Percentiles rank a stretch among this genome's conserved stretches.
Evolutionary conservation across 1,139 yeast genomes (phyloP).

Genomic region (Kodamaea derodonti): DNA sequence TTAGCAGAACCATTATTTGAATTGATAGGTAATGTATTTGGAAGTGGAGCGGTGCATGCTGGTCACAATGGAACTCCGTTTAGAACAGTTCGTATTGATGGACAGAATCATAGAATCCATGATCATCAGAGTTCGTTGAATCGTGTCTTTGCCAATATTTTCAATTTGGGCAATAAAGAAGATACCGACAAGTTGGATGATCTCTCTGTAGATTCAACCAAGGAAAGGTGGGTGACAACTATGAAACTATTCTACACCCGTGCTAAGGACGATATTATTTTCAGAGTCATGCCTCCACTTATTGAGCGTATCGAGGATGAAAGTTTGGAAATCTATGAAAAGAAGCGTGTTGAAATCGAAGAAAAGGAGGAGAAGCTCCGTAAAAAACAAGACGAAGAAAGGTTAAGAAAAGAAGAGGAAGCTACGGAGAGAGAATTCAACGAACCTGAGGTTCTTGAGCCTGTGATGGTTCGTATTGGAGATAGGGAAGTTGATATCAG

Average conservation of each 20-base stretch:
- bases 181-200: slow-evolving; percentile 13
- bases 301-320: slow-evolving; percentile 51
- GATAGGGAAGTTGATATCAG: slow-evolving; percentile 81
- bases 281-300: slow-evolving; percentile 48
- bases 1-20: slow-evolving; percentile 7
- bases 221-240: slow-evolving; percentile 69
- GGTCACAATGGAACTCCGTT: slow-evolving; percentile 1
- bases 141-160: slow-evolving; percentile 10
- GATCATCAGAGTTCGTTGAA: slow-evolving; percentile 7
- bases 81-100: slow-evolving; percentile 11
- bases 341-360: slow-evolving; percentile 30
- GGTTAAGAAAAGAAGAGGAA: slow-evolving; percentile 32
- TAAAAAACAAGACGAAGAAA: slow-evolving; percentile 27
- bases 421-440: slow-evolving; percentile 32
- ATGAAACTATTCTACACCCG: slow-evolving; percentile 43
- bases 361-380: slow-evolving; percentile 27
- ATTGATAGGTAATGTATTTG: slow-evolving; percentile 12
- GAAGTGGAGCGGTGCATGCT: slow-evolving; percentile 5
- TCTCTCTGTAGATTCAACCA: slow-evolving; percentile 51
- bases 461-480: slow-evolving; percentile 71
- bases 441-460: slow-evolving; percentile 27
- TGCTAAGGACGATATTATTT: slow-evolving; percentile 34
- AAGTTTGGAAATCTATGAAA: slow-evolving; percentile 29
- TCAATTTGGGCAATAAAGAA: slow-evolving; percentile 3
- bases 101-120: slow-evolving; percentile 9